A percentile compares a stretch with the other conserved stretches of the same genome.
phyloP scores from a whole-genome alignment of 768 basidiomycete genomes.

The Mycena kentingensis region DNA sequence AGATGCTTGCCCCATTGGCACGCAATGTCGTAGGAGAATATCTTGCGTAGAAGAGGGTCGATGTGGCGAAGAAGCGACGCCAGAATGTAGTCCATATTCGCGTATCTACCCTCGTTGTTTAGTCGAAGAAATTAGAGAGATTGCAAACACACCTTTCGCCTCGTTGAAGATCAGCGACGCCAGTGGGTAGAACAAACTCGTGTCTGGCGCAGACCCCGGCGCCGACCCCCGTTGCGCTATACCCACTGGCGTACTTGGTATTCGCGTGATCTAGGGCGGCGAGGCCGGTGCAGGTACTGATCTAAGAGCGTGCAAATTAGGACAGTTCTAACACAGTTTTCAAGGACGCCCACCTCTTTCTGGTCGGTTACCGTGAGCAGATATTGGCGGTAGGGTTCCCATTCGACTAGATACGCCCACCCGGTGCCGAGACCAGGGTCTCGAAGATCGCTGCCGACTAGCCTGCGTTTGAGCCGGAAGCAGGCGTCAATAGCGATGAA shows the following conservation, averaged over 20 bases:
- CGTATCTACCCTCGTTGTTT: slow-evolving; percentile 27
- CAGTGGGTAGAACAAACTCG: slow-evolving; percentile 22
- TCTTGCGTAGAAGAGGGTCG: slow-evolving; percentile 8
- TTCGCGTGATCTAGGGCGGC: no score
- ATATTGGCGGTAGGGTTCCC: slow-evolving; percentile 13
- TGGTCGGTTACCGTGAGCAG: slow-evolving; percentile 7
- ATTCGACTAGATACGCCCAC: slow-evolving; percentile 8
- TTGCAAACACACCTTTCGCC: slow-evolving; percentile 31
- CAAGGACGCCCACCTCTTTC: background rate
- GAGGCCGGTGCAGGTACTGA: slow-evolving; percentile 29
- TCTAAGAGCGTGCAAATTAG: slow-evolving; percentile 17
- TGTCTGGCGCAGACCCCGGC: no score
- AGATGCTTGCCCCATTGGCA: slow-evolving; percentile 34
- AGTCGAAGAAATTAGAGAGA: background rate
- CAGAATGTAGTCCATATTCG: slow-evolving; percentile 40
- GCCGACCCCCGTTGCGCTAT: no score
- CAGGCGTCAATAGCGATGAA: slow-evolving; percentile 26
- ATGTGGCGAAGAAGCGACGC: slow-evolving; percentile 18
- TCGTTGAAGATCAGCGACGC: slow-evolving; percentile 32
- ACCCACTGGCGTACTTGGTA: no score
- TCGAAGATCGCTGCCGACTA: background rate
- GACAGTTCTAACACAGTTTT: slow-evolving; percentile 9
- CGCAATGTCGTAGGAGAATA: slow-evolving; percentile 36
- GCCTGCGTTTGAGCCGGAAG: slow-evolving; percentile 24
- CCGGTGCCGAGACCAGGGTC: background rate